Base-by-base conservation (phyloP, 495 filamentous ascomycete species). In the Evernia prunastri region DNA sequence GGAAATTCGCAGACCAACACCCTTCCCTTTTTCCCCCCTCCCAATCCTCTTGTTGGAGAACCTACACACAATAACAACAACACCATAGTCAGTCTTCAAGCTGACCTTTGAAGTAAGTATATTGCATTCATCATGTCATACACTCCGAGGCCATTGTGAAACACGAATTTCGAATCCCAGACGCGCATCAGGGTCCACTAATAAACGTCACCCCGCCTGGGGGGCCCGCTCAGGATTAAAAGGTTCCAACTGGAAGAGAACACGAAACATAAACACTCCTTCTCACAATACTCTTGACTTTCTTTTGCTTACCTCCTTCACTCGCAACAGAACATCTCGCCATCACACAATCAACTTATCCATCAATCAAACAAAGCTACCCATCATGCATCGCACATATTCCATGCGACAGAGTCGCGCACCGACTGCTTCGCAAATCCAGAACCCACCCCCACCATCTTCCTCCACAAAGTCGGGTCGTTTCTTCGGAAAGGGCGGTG, bases 351-450 rank as follows among this genome's bases (percentile, higher is more conserved):
- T 53, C 20, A 15, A n/a, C 42, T 49, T 39, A 36, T 63, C 29
- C 11, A 58, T 56, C 20, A 63, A 51, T 10, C 12, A 25, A 39
- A 61, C 23, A 45, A 47, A n/a, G n/a, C 42, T 53, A 40, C 53
- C 61, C 75, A 79, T 63, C 56, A 97, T 97, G 94, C 93, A 97
- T 85, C 90, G 94, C 68, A 96, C 94, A 68, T 98, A 98, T 73
- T 96, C 92, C 68, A 96, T 97, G 93, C 91, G 94, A 84, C 87
- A 93, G 79, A 86, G 90, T 79, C 87, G 94, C 82, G 88, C 89
- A 69, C 95, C 95, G 56, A 97, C 95, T 49, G 89, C 89, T 68
- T 89, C 89, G 73, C 89, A 93, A 73, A 82, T 86, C 70, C 86
- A 97, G 83, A 96, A 91, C 75, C 95, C 94, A 29, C 94, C 92